These are phyloP conservation scores for Mrakia frigida DNA, from an alignment of 768 basidiomycete genomes.

Conservation along the genomic window DNA sequence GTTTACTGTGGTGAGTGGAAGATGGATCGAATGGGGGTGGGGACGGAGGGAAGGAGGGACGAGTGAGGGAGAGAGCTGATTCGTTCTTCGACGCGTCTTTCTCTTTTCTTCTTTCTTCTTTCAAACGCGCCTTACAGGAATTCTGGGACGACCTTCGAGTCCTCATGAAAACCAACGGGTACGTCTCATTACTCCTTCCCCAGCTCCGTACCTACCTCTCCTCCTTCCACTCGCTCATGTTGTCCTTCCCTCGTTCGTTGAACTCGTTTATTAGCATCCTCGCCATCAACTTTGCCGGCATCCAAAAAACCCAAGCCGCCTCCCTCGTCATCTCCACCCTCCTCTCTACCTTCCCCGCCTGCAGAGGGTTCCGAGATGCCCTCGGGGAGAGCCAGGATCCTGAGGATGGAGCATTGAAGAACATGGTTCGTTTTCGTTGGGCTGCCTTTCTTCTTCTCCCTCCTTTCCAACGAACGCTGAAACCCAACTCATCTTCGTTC, in stretches of 20 bases:
- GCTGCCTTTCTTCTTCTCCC: too few species aligned
- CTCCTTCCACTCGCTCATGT: not conserved
- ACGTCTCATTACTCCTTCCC: slow-evolving; percentile 39
- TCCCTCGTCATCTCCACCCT: slow-evolving; percentile 67
- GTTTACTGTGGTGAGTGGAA: slow-evolving; percentile 53
- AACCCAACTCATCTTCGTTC: too few species aligned
- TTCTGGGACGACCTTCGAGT: slow-evolving; percentile 71
- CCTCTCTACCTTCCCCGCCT: slow-evolving; percentile 63
- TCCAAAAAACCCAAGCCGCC: slow-evolving; percentile 57
- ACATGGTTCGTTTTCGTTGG: slow-evolving; percentile 54
- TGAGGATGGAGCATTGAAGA: slow-evolving; percentile 56
- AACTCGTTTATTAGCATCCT: not conserved
- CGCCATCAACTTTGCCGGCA: slow-evolving; percentile 58
- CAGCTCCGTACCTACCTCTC: not conserved
- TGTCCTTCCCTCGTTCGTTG: not conserved
- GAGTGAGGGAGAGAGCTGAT: not conserved
- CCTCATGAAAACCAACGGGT: slow-evolving; percentile 62
- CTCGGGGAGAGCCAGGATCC: slow-evolving; percentile 49
- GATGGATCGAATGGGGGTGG: too few species aligned
- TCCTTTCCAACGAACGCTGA: too few species aligned
- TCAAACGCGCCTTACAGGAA: too few species aligned
- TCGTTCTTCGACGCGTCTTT: not conserved
- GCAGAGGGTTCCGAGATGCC: slow-evolving; percentile 76
- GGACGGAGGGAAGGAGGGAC: not conserved
- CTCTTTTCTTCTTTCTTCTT: not conserved